phyloP scores from a whole-genome alignment of 345 rosid genomes.

The Gossypium thurberi region DNA sequence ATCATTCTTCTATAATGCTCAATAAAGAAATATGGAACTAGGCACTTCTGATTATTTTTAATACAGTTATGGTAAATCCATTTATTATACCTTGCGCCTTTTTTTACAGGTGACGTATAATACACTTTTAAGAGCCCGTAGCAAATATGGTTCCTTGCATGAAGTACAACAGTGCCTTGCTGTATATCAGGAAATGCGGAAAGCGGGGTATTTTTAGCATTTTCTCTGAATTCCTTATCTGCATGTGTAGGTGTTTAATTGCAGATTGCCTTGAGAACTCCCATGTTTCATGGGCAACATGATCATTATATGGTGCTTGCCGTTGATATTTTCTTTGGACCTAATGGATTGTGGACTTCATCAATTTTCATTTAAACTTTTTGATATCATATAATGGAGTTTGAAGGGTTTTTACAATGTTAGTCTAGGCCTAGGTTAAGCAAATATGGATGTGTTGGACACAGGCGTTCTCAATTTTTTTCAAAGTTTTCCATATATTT shows the following conservation, averaged over 20 bases:
- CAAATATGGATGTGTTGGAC: background rate
- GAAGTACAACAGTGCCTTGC: constrained; percentile 88
- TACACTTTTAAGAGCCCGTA: constrained; percentile 73
- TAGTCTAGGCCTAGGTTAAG: background rate
- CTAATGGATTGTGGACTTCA: background rate
- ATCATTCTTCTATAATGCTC: background rate
- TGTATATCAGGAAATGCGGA: constrained; percentile 84
- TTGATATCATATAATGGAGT: background rate
- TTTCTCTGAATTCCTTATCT: background rate
- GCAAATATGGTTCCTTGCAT: constrained; percentile 69
- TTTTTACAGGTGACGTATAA: constrained; percentile 74
- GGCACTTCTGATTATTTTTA: background rate
- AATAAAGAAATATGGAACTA: background rate
- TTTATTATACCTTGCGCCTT: background rate
- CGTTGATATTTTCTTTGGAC: background rate
- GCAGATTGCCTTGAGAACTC: background rate
- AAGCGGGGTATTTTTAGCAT: constrained; percentile 59
- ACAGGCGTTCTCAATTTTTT: background rate
- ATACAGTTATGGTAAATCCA: background rate
- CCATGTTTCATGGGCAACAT: background rate
- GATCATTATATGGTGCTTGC: constrained; percentile 4
- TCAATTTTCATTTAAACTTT: background rate
- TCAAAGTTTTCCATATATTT: background rate
- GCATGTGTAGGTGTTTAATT: background rate
- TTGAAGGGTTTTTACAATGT: background rate